These are phyloP conservation scores for Echinochloa phyllopogon DNA, from an alignment of 176 grass and related monocot genomes.

Conservation along the genomic window DNA sequence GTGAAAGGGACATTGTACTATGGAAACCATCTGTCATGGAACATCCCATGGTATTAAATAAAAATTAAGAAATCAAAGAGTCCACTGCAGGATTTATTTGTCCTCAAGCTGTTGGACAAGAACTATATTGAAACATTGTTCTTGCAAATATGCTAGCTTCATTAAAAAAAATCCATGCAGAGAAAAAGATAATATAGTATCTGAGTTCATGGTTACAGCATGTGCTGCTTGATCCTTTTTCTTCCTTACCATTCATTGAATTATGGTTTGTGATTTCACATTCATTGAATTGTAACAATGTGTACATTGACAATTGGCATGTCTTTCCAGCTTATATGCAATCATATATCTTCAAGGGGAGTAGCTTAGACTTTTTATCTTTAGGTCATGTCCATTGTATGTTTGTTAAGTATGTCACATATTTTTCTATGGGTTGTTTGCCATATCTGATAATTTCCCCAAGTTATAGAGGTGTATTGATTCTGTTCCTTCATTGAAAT, in stretches of 20 bases:
- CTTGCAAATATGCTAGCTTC: no score
- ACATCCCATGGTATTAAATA: neutral
- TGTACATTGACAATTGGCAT: neutral
- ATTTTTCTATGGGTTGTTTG: neutral
- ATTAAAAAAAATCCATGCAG: no score
- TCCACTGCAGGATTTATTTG: neutral
- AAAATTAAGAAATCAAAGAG: neutral
- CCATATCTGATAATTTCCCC: neutral
- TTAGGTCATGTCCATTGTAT: neutral
- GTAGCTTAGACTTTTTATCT: neutral
- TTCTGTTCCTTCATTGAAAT: no score
- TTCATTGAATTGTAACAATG: neutral
- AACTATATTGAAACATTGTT: no score
- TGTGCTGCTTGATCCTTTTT: no score
- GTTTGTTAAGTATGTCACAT: neutral
- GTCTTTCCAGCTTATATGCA: neutral
- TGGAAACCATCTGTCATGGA: neutral
- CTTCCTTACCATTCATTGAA: no score
- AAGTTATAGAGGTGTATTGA: no score
- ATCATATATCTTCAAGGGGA: neutral
- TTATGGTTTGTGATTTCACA: no score
- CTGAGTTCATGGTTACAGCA: no score
- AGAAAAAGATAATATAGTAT: no score
- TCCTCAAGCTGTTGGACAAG: neutral
- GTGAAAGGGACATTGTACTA: neutral